These are phyloP conservation scores for Reticulascus tulasneorum DNA, from an alignment of 2,329 filamentous ascomycete species.

Conservation along the genomic window DNA sequence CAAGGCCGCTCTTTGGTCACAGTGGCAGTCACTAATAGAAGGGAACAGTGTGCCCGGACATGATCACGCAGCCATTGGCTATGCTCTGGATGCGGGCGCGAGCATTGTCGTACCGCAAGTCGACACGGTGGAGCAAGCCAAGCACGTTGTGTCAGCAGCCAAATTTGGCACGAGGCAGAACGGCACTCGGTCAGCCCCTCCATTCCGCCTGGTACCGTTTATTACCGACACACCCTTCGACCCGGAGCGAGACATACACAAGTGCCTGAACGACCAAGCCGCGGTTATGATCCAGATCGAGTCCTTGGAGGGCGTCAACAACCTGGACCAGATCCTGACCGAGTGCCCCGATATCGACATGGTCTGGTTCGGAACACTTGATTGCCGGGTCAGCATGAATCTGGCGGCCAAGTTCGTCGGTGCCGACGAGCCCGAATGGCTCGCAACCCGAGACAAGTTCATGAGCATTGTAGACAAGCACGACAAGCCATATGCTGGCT, in stretches of 20 bases:
- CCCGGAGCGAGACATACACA: constrained; percentile 26
- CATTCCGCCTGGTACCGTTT: constrained; percentile 34
- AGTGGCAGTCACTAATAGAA: too few relatives aligned
- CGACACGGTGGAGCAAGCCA: constrained; percentile 41
- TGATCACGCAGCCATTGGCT: constrained; percentile 42
- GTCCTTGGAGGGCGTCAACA: constrained; percentile 34
- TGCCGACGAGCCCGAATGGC: constrained; percentile 37
- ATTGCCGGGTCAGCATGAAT: constrained; percentile 40
- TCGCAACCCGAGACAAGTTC: constrained; percentile 32
- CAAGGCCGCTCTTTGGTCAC: too few relatives aligned
- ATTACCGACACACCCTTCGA: constrained; percentile 34
- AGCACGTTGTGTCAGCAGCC: constrained; percentile 36
- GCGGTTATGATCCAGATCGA: constrained; percentile 47
- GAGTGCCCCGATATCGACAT: constrained; percentile 41
- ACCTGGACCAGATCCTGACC: constrained; percentile 46
- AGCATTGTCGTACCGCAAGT: constrained; percentile 43
- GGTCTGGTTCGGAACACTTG: constrained; percentile 43
- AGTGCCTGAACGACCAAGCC: constrained; percentile 41
- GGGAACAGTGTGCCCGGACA: constrained; percentile 36
- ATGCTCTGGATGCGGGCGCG: constrained; percentile 45
- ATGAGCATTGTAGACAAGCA: constrained; percentile 38
- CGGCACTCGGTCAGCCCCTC: constrained; percentile 41
- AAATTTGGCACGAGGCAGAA: constrained; percentile 37
- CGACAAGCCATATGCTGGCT: constrained; percentile 36
- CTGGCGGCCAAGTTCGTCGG: constrained; percentile 27